Percentiles rank a stretch among this genome's conserved stretches.
Evolutionary conservation across 2,329 filamentous ascomycete species (phyloP).

Genomic region (Phaeosphaeriaceae sp.): DNA sequence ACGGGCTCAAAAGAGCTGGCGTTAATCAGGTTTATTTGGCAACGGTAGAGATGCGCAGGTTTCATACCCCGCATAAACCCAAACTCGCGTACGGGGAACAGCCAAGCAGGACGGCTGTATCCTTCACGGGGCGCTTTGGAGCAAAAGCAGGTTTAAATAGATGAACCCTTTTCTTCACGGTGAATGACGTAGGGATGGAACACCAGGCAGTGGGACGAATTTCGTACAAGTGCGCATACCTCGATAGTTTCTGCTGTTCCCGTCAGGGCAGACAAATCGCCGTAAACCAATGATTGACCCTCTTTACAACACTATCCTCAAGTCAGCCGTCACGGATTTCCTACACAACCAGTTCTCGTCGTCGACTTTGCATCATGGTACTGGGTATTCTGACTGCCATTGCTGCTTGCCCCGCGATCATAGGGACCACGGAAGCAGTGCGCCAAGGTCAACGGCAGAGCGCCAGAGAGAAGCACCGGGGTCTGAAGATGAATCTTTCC

Average conservation of each 20-base stretch:
- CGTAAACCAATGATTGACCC: background rate
- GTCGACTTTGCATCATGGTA: conserved; percentile 16
- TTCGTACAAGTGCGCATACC: background rate
- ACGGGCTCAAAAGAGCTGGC: background rate
- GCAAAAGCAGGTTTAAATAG: conserved; percentile 15
- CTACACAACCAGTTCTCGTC: background rate
- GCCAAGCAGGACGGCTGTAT: background rate
- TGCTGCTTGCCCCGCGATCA: conserved; percentile 50
- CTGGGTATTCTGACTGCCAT: conserved; percentile 48
- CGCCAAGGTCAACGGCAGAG: conserved; percentile 55
- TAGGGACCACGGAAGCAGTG: conserved; percentile 55
- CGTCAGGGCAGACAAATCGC: background rate
- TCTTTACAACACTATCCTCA: too few species aligned
- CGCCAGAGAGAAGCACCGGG: conserved; percentile 54
- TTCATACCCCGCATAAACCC: background rate
- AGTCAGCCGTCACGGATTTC: background rate
- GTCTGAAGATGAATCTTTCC: conserved; percentile 53
- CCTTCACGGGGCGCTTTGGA: background rate
- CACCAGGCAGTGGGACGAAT: too few species aligned
- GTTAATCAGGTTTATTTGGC: background rate
- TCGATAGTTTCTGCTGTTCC: conserved; percentile 1
- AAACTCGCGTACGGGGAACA: background rate
- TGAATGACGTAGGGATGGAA: background rate
- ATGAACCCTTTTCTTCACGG: background rate
- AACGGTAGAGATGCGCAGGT: background rate